phyloP scores from a whole-genome alignment of 306 rosid species.

The cucumber (Cucumis sativus) region DNA sequence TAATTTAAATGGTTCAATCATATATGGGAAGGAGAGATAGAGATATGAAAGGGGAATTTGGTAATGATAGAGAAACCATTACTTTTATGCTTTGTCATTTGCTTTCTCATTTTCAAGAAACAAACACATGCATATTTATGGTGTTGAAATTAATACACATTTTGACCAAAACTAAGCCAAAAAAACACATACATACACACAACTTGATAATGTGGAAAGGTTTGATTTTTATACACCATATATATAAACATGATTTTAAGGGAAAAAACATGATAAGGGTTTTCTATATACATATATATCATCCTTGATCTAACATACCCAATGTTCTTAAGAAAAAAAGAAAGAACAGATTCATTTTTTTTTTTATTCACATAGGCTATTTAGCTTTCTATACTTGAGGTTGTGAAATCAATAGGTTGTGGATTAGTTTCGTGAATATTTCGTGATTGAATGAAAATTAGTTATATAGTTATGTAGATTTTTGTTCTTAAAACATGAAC shows the following conservation, averaged over 20 bases:
- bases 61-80: not conserved
- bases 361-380: no score
- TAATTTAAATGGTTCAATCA: not conserved
- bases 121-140: not conserved
- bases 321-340: no score
- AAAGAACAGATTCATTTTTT: no score
- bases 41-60: not conserved
- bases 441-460: no score
- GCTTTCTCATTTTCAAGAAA: conserved; percentile 4
- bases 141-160: not conserved
- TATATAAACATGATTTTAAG: not conserved
- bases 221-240: not conserved
- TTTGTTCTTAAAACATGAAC: no score
- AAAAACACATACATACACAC: not conserved
- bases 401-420: no score
- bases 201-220: not conserved
- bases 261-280: not conserved
- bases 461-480: no score
- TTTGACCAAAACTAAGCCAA: not conserved
- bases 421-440: no score
- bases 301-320: no score
- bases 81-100: not conserved
- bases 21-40: not conserved
- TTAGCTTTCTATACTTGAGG: no score
- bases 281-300: no score